Base-by-base conservation (phyloP, 2,329 filamentous ascomycete species). In the Claviceps quebecensis region DNA sequence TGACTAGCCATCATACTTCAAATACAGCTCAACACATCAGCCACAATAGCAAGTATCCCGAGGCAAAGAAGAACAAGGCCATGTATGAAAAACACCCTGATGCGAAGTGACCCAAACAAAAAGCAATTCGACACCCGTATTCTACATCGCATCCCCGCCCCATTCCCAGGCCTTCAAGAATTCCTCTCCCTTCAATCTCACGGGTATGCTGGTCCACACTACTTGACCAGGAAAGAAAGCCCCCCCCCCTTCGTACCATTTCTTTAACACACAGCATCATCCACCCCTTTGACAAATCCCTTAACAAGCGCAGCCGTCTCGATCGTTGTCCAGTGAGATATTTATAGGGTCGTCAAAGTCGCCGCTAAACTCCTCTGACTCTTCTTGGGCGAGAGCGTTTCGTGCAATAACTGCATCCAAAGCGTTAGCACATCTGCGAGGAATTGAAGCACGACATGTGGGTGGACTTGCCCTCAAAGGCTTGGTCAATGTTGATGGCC, bases 341-440 rank as follows among this genome's bases (percentile, higher is more conserved):
- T 95, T 95, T 71, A 98, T 97, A 48, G 91, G 91, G 66, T 97
- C 93, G 63, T 89, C 88, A 74, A 95, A 98, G 67, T 97, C 93
- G 54, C 89, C 89, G 67, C 86, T 94, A 71, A 94, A 98, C 69
- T 98, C 93, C 66, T 96, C 91, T 1, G 90, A 91, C 70, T 97
- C 93, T 72, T 98, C 93, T 70, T 98, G 93, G 17, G 87, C 87
- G 45, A 98, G 78, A 17, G 93, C 93, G 65, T 96, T 95, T 64
- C 90, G 83, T 59, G 93, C 93, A 67, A 98, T 98, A 47, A 96
- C 93, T 95, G 49, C 2, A 7, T 19, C 36, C 23, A 9, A 11
- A 6, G 17, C 23, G 26, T 56, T 47, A 56, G 53, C 34, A 40
- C 19, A 39, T 16, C 34, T 16, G 14, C 9, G 14, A 47, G 4